Evolutionary conservation across 2,329 filamentous ascomycete genomes (phyloP).

Genomic region (Aspergillus novofumigatus): DNA sequence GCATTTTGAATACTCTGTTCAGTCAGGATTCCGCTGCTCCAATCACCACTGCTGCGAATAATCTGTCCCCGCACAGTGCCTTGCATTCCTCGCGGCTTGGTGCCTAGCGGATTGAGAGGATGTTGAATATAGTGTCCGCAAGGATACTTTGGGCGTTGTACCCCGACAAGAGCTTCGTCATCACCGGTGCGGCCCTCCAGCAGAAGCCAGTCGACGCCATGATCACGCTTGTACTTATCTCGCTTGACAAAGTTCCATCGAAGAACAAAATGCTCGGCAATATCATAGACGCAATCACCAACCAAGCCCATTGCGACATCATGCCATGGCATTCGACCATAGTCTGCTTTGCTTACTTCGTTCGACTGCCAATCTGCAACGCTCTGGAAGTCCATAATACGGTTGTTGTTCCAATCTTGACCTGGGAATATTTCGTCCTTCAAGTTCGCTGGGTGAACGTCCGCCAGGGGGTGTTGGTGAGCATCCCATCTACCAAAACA

Average conservation of each 20-base stretch:
- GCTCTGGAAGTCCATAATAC: slow-evolving; percentile 90
- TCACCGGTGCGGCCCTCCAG: slow-evolving; percentile 71
- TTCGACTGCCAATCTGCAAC: slow-evolving; percentile 92
- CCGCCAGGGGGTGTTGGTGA: slow-evolving; percentile 77
- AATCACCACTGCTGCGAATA: slow-evolving; percentile 85
- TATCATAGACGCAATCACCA: slow-evolving; percentile 85
- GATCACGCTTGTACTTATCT: slow-evolving; percentile 93
- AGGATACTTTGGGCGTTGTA: slow-evolving; percentile 83
- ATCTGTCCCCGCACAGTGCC: slow-evolving; percentile 79
- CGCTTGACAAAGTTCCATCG: slow-evolving; percentile 97
- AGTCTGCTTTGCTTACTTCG: slow-evolving; percentile 84
- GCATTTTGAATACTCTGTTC: slow-evolving; percentile 85
- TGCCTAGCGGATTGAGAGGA: slow-evolving; percentile 64
- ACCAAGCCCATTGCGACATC: slow-evolving; percentile 91
- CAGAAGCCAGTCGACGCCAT: slow-evolving; percentile 77
- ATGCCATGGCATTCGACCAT: slow-evolving; percentile 96
- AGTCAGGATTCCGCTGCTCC: slow-evolving; percentile 83
- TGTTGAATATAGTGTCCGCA: slow-evolving; percentile 84
- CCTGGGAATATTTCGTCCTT: slow-evolving; percentile 85
- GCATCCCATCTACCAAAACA: slow-evolving; percentile 95
- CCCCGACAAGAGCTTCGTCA: slow-evolving; percentile 79
- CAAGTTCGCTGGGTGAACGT: slow-evolving; percentile 81
- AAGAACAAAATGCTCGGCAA: slow-evolving; percentile 90
- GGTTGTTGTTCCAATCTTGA: slow-evolving; percentile 97
- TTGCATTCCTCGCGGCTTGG: slow-evolving; percentile 59